A percentile compares a stretch with the other conserved stretches of the same genome.
Evolutionary conservation across 1,139 yeast genomes (phyloP).

Genomic region (Taphrina betulina): DNA sequence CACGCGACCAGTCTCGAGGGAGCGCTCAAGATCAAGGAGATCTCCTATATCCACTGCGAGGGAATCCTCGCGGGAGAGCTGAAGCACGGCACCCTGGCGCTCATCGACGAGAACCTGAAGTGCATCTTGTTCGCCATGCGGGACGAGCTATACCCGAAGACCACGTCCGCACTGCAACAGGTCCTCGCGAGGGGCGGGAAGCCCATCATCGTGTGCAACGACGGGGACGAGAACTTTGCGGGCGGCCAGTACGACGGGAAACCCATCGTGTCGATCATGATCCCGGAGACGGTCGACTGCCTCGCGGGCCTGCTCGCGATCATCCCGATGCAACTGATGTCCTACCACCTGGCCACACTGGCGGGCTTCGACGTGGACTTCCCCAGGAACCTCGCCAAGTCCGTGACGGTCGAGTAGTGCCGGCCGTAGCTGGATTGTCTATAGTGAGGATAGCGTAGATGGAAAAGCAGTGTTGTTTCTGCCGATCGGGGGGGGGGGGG

Average conservation of each 20-base stretch:
- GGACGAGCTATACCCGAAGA: slow-evolving; percentile 95
- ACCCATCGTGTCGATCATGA: slow-evolving; percentile 61
- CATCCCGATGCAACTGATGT: slow-evolving; percentile 90
- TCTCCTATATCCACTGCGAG: slow-evolving; percentile 98
- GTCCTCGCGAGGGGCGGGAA: slow-evolving; percentile 96
- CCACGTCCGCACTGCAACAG: slow-evolving; percentile 92
- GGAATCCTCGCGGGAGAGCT: slow-evolving; percentile 99
- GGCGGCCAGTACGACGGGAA: slow-evolving; percentile 43
- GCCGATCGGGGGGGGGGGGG: too few species aligned
- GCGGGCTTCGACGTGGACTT: slow-evolving; percentile 97
- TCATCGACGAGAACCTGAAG: slow-evolving; percentile 91
- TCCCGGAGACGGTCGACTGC: slow-evolving; percentile 95
- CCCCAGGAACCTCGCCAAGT: slow-evolving; percentile 98
- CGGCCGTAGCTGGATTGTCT: neutral
- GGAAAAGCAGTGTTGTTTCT: too few species aligned
- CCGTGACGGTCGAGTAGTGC: slow-evolving; percentile 84
- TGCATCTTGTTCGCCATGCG: slow-evolving; percentile 96
- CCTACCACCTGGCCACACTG: slow-evolving; percentile 95
- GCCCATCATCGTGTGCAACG: slow-evolving; percentile 90
- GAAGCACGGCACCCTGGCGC: slow-evolving; percentile 96
- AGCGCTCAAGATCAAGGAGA: slow-evolving; percentile 96
- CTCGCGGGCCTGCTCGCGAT: slow-evolving; percentile 94
- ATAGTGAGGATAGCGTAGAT: neutral
- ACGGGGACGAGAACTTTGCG: slow-evolving; percentile 61
- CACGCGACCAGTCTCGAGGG: slow-evolving; percentile 97